Base-by-base conservation (phyloP, 306 rosid species). In the Geum urbanum region DNA sequence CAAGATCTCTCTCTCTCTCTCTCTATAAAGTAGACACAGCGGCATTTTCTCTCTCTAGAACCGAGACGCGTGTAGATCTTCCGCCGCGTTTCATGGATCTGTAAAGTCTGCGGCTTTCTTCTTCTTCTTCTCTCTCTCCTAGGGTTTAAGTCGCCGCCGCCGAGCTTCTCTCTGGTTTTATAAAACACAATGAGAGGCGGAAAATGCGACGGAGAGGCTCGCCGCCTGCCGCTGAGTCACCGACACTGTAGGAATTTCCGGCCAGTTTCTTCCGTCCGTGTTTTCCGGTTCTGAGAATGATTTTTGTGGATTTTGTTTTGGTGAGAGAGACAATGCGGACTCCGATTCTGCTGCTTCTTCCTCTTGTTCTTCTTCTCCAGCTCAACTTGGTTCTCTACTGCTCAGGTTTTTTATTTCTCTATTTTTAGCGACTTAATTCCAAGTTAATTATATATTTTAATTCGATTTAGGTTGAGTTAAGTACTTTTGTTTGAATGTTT, bases 21-120 rank as follows among this genome's bases (percentile, higher is more conserved):
- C 69, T 45, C n/a, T n/a, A n/a, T n/a, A n/a, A n/a, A n/a, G n/a
- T n/a, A 45, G 9, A 67, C 55, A 41, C 67, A 8, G 49, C 40
- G 49, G 27, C 77, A 62, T 63, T 71, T 73, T 72, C 64, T 72
- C 66, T 60, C 73, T 40, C 60, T 20, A 22, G 4, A 55, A 55
- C 16, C 37, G 37, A 4, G 22, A 40, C 54, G 0, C 24, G 7
- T 76, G 46, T 63, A 83, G 92, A 89, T 89, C 86, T 71, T 85
- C 75, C 22, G 15, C 85, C 86, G 86, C 82, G 22, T 85, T 86
- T 83, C 75, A 59, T 83, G 90, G 97, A 88, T 90, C 97, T 82
- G 73, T 71, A 82, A 74, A 83, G 70, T 62, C 18, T 11, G 32
- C 40, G 40, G 15, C 27, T 44, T 70, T 3, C 59, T 20, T 48